Base-by-base conservation (phyloP, 257 asterid species). In the Penstemon barbatus region DNA sequence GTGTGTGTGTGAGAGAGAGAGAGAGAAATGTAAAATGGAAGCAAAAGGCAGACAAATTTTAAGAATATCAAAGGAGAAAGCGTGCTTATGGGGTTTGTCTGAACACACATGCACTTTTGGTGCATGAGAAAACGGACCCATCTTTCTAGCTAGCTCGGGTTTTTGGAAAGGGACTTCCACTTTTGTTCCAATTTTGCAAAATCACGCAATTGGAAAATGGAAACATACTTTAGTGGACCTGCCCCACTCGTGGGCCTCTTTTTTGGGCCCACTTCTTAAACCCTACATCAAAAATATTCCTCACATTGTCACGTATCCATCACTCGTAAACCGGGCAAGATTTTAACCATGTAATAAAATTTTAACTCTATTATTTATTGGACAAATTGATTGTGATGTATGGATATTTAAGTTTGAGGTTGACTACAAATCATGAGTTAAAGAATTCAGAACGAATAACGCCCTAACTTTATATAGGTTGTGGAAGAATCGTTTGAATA, bases 21-120 rank as follows among this genome's bases (percentile, higher is more conserved):
- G 72, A 54, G 71, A 71, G 82, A 83, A 77, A 68, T 70, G 92
- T 86, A 74, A 86, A 84, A 84, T 80, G 79, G 84, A 87, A 82
- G 90, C 84, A 85, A 81, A 25, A 77, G 85, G 73, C 72, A 68
- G 58, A 70, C 48, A 70, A 71, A 4, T 70, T 61, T 72, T 9
- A 64, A 64, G 49, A 51, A 56, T 25, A 25, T 25, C 45, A 66
- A 61, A 61, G 7, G 68, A 71, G 73, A 63, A 43, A 57, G 25
- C 75, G 61, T 65, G 79, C 68, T 61, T 73, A 74, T 36, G 74
- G 75, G 75, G 81, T 82, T 77, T 78, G 66, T 66, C 62, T 6
- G 68, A 78, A 38, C 66, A 60, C 12, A 60, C 51, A 46, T 12
- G 62, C 52, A 63, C 87, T 86, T 83, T 86, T 79, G 84, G 86